Evolutionary conservation across 768 basidiomycete species (phyloP).

Genomic region (Chalciporus pseudorubinellus): DNA sequence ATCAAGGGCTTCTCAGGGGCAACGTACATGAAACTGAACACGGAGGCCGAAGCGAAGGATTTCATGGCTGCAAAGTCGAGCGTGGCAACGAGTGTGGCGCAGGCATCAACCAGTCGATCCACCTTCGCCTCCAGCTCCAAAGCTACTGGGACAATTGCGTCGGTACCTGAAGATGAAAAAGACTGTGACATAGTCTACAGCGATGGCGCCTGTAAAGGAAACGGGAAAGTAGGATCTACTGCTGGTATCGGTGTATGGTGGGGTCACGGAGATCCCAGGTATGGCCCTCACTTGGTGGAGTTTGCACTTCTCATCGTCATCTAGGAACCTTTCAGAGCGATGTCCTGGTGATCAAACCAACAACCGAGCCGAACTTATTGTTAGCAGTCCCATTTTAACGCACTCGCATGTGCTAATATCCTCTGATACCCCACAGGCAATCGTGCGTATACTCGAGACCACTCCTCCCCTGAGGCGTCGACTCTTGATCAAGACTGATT

Average conservation of each 20-base stretch:
- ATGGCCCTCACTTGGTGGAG: background rate
- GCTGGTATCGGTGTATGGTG: conserved; percentile 94
- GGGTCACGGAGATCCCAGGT: conserved; percentile 66
- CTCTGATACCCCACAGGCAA: conserved; percentile 71
- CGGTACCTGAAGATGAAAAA: conserved; percentile 23
- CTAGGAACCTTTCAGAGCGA: conserved; percentile 77
- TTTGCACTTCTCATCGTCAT: background rate
- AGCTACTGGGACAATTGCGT: background rate
- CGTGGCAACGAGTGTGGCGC: background rate
- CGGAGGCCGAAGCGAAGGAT: conserved; percentile 51
- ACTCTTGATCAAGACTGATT: conserved; percentile 82
- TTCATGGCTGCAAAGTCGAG: conserved; percentile 44
- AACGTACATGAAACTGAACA: conserved; percentile 65
- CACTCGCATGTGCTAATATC: background rate
- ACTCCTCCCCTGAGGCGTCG: conserved; percentile 53
- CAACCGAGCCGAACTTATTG: conserved; percentile 86
- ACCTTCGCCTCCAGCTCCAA: background rate
- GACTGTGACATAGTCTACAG: conserved; percentile 63
- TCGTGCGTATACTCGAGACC: conserved; percentile 76
- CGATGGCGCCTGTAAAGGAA: conserved; percentile 86
- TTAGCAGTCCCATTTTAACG: conserved; percentile 34
- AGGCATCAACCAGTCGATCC: conserved; percentile 29
- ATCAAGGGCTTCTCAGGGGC: conserved; percentile 63
- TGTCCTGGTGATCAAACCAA: conserved; percentile 85
- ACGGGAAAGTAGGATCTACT: conserved; percentile 61